Base-by-base conservation (phyloP, 2,329 filamentous ascomycete species). In the Diaporthe capsici region DNA sequence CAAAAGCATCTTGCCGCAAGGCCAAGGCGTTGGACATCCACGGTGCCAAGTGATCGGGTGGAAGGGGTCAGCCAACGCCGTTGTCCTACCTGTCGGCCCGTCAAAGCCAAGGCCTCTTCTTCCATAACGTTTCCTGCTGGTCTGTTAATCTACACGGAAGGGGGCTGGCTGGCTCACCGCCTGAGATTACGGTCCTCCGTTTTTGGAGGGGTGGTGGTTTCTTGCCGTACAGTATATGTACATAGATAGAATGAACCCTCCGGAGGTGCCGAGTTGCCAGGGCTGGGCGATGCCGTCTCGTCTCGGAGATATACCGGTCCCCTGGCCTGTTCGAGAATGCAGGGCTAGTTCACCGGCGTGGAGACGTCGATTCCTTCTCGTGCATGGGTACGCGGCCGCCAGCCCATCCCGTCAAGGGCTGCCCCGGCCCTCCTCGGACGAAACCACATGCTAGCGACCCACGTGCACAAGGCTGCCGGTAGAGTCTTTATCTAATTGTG, bases 301-400 rank as follows among this genome's bases (percentile, higher is more conserved):
- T 37, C 58, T 73, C 58, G 71, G 71, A 65, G 58, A 63, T 65
- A 53, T 61, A 51, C 71, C 44, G 71, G 71, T 20, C 25, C 25
- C 42, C 28, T 25, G 71, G 58, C 58, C 47, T 61, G 58, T 55
- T 63, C 57, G 47, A 68, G 47, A 73, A 55, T 63, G 71, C 71
- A 73, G n/a, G 34, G 71, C 71, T 51, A 49, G 44, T 51, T 73
- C 47, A 73, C 71, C 71, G 71, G 71, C 60, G 71, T 73, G 71
- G 71, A 42, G 71, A 73, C 57, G 2, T 44, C 13, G 13, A 37
- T 25, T 73, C 71, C 71, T 55, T 65, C 71, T 61, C 34, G 15
- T 65, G 71, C 71, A 63, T 73, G 71, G 71, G 71, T 4, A 12
- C 13, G 57, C 57, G 42, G 71, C 15, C 31, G 28, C 34, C 63